Base-by-base conservation (phyloP, 768 basidiomycete species). In the Trametes punicea region DNA sequence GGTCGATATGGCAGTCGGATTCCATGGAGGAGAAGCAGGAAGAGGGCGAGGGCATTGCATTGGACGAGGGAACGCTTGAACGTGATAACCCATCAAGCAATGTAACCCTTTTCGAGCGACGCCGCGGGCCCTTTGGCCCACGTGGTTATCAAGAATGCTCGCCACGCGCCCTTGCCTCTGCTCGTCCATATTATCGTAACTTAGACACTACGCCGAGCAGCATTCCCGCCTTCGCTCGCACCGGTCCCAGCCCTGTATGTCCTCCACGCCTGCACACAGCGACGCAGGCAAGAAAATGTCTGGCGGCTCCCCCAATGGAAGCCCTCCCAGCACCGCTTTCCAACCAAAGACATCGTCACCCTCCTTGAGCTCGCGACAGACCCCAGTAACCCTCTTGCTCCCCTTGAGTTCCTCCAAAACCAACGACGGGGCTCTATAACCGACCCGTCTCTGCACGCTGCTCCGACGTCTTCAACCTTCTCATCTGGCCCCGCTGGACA, bases 401-500 rank as follows among this genome's bases (percentile, higher is more conserved):
- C 89, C 8, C 82, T 91, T 64, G 85, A 90, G 68, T 84, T 80
- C 68, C 79, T 90, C 23, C 88, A 90, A 69, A 88, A 80, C 51
- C 90, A 90, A 66, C 81, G 89, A n/a, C 74, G 88, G 55, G 88
- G 88, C 56, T 91, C 90, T 2, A 86, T 90, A 67, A 89, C 89
- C 7, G 90, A 92, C 75, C 89, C 89, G 3, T 84, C 85, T 38
- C 77, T 90, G 46, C 87, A 89, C 71, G 83, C 84, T 56, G 70
- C 77, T 4, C 68, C 71, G 0, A 56, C 56, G 51, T 63, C 58
- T 55, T 68, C 46, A 48, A 56, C 60, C 58, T 59, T 62, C 44
- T 53, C 55, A 3, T 25, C 57, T 46, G 48, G 50, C 50, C 8
- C 57, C 40, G 53, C 63, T 4, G 53, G 25, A 16, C 48, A 55